Base-by-base conservation (phyloP, 176 grass and related monocot genomes). In the Elaeis guineensis region DNA sequence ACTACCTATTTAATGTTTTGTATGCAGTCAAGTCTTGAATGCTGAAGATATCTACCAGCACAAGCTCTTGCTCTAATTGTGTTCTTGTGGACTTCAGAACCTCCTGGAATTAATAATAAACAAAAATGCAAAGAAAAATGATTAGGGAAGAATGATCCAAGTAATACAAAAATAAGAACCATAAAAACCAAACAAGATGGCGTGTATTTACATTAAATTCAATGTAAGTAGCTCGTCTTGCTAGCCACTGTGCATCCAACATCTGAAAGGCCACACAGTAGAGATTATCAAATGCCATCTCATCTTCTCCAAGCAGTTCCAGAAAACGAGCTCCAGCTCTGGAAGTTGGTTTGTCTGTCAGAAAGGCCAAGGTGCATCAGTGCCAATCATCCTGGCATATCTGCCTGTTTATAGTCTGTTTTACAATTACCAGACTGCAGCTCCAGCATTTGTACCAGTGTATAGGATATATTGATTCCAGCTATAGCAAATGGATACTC, bases 401-500 rank as follows among this genome's bases (percentile, higher is more conserved):
- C 35, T 44, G 35, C 9, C 11, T 2, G 11, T 44, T 44, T 14
- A 9, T 12, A 44, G 35, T 14, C 6, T 44, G 35, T 12, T 44
- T 14, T 44, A 44, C 35, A 59, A 55, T 61, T 87, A 87, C 87
- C 61, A 63, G 84, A 97, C 57, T 91, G 78, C 3, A 97, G 72
- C 69, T 97, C 84, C 55, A 97, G 51, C 83, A 97, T 91, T 64
- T 97, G 87, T 68, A 91, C 66, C 55, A 97, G 53, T 87, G 85
- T 97, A 75, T 88, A 97, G 12, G 92, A 97, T 68, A 97, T 76
- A 58, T 97, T 97, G 57, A 97, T 67, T 25, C 87, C 92, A 52
- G 92, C 92, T 57, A 97, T 84, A 26, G 92, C 92, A 76, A 97
- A 97, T 78, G 87, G 92, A 54, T 97, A 97, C 58, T 97, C 92